Base-by-base conservation (phyloP, 1,139 yeast genomes). In the Ashbya aceris region DNA sequence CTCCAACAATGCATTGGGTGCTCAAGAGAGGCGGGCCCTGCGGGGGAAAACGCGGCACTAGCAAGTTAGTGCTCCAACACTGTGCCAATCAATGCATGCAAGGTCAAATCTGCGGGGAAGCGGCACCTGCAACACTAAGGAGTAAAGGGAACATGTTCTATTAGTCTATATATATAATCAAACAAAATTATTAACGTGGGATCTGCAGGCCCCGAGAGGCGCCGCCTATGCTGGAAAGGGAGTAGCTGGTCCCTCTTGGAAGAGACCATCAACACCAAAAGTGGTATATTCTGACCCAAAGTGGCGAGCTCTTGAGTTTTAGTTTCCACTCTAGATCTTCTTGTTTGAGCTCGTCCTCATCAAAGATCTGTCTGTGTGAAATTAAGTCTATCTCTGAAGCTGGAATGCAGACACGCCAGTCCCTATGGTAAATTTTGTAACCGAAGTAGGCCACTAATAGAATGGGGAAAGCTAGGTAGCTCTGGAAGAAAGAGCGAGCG, bases 291-390 rank as follows among this genome's bases (percentile, higher is more conserved):
- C 32, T 42, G 3, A 30, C 14, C 43, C 40, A 34, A 8, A 47
- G 30, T 7, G 47, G 23, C 8, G 46, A 36, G 14, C 41, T 41
- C 29, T 37, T 46, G 8, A 48, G 13, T 33, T 37, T 45, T 29
- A 43, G 48, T 50, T 57, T 58, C 49, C 71, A 74, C 51, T 69
- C 74, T 32, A 59, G 65, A 33, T 69, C 60, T 61, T 80, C 86
- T 63, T 78, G 83, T 61, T 70, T 77, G 57, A 79, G 67, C 42
- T 78, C 67, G 49, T 79, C 84, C 54, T 79, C 67, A 56, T 80
- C 85, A 48, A 76, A 64, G 51, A 78, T 81, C 58, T 79, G 74
- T 73, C 86, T 76, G 55, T 84, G 83, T 12, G 79, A 70, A 52
- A 78, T 83, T 45, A 79, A 60, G 57, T 78, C 83, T 44, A 77